Conservation (phyloP, 129 eudicot genomes). For the Escallonia rubra region DNA sequence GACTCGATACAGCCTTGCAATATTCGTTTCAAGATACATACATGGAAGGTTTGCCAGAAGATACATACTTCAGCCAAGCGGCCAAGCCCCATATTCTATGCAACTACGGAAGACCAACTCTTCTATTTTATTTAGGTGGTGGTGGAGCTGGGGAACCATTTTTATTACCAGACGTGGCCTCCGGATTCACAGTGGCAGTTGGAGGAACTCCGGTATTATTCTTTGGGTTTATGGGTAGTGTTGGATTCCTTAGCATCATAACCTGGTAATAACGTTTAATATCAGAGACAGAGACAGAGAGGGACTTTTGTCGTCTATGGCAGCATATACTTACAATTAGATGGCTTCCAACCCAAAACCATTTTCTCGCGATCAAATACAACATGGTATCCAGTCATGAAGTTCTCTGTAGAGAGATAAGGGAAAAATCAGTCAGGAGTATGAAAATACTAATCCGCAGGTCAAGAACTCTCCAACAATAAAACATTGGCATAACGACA, state of each 20-base stretch:
- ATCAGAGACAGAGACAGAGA: not conserved
- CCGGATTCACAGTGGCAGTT: slow-evolving; percentile 51
- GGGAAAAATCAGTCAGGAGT: not conserved
- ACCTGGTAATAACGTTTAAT: slow-evolving; percentile 27
- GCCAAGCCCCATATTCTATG: no score
- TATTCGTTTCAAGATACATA: no score
- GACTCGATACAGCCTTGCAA: no score
- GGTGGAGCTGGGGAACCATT: slow-evolving; percentile 23
- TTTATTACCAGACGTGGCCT: slow-evolving; percentile 44
- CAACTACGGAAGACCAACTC: no score
- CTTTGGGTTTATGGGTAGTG: slow-evolving; percentile 46
- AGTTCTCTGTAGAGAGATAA: slow-evolving; percentile 53
- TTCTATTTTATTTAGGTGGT: not conserved
- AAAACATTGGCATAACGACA: no score
- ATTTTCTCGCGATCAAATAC: slow-evolving; percentile 86
- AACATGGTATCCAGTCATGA: slow-evolving; percentile 82
- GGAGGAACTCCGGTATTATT: slow-evolving; percentile 8
- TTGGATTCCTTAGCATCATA: slow-evolving; percentile 40
- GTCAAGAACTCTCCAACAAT: no score
- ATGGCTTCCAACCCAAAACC: slow-evolving; percentile 80
- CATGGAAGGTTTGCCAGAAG: no score
- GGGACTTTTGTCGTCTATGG: not conserved
- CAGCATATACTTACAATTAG: slow-evolving; percentile 55
- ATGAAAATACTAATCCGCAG: not conserved
- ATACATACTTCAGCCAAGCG: no score